Conservation (phyloP, 495 filamentous ascomycete species). For the Aspergillus sclerotiicarbonarius region DNA sequence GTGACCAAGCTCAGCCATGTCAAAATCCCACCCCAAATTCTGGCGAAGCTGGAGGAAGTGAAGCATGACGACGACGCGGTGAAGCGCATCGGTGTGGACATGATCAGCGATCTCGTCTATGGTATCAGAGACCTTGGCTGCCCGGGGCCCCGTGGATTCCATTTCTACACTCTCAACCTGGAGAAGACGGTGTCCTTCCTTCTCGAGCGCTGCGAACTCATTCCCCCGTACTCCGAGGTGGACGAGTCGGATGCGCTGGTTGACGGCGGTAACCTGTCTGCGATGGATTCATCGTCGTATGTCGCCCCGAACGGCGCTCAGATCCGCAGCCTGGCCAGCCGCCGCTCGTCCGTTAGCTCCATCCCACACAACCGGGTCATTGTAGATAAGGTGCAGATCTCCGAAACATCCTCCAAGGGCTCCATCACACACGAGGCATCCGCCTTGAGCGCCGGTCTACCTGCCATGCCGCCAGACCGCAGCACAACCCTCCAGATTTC, state of each 20-base stretch:
- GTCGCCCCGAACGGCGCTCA: constrained; percentile 38
- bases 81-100: constrained; percentile 58
- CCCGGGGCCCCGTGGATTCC: constrained; percentile 71
- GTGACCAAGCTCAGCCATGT: constrained; percentile 96
- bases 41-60: constrained; percentile 70
- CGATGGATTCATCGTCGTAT: constrained; percentile 23
- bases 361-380: constrained; percentile 80
- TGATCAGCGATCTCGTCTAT: constrained; percentile 41
- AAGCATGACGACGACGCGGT: constrained; percentile 91
- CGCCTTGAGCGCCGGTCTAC: constrained; percentile 43
- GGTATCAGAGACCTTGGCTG: constrained; percentile 62
- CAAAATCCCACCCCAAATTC: constrained; percentile 66
- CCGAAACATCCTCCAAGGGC: constrained; percentile 35
- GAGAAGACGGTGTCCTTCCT: constrained; percentile 96
- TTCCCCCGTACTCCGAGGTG: constrained; percentile 52
- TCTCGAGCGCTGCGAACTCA: constrained; percentile 79
- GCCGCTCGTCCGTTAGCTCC: constrained; percentile 54
- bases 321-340: constrained; percentile 29
- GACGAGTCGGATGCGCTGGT: constrained; percentile 46
- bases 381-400: constrained; percentile 51
- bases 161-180: constrained; percentile 96
- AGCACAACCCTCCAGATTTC: constrained; percentile 88
- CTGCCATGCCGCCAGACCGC: constrained; percentile 47
- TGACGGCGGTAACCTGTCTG: constrained; percentile 39
- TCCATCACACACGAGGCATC: constrained; percentile 55